A percentile compares a stretch with the other conserved stretches of the same genome.
These are phyloP conservation scores for Mycena belliarum DNA, from an alignment of 768 basidiomycete genomes.

Conservation along the genomic window DNA sequence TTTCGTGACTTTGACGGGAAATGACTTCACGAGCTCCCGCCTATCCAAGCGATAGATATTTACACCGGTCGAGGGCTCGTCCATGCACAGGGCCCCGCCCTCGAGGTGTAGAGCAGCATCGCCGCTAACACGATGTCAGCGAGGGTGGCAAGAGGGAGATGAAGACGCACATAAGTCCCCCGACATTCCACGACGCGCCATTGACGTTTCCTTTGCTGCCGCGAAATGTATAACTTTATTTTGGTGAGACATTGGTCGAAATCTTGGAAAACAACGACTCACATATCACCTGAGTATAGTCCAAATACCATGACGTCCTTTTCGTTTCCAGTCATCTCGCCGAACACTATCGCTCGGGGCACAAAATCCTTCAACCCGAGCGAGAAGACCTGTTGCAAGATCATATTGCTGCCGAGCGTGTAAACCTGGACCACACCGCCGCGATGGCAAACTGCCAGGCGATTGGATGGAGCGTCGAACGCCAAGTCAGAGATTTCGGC, in stretches of 20 bases:
- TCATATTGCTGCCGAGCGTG: constrained; percentile 15
- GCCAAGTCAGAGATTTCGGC: constrained; percentile 24
- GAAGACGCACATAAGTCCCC: constrained; percentile 21
- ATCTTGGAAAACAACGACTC: constrained; percentile 6
- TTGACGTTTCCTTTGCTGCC: constrained; percentile 13
- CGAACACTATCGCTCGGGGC: constrained; percentile 24
- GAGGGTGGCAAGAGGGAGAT: background rate
- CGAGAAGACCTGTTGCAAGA: constrained; percentile 18
- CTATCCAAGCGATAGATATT: constrained; percentile 13
- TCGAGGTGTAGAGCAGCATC: constrained; percentile 11
- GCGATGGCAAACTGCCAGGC: constrained; percentile 23
- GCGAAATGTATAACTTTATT: constrained; percentile 18
- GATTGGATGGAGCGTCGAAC: constrained; percentile 22
- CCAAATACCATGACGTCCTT: constrained; percentile 21
- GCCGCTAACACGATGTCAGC: constrained; percentile 7
- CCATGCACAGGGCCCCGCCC: constrained; percentile 14
- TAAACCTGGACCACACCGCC: constrained; percentile 22
- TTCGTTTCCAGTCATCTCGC: constrained; percentile 12
- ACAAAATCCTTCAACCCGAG: constrained; percentile 12
- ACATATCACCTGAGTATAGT: constrained; percentile 23
- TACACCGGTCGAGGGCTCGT: constrained; percentile 9
- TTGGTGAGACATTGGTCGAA: constrained; percentile 1
- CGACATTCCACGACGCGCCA: constrained; percentile 10
- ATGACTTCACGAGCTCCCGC: constrained; percentile 9
- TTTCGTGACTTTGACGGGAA: constrained; percentile 14